Evolutionary conservation across 140 eudicot genomes (phyloP).

Genomic region (Erigeron philadelphicus): DNA sequence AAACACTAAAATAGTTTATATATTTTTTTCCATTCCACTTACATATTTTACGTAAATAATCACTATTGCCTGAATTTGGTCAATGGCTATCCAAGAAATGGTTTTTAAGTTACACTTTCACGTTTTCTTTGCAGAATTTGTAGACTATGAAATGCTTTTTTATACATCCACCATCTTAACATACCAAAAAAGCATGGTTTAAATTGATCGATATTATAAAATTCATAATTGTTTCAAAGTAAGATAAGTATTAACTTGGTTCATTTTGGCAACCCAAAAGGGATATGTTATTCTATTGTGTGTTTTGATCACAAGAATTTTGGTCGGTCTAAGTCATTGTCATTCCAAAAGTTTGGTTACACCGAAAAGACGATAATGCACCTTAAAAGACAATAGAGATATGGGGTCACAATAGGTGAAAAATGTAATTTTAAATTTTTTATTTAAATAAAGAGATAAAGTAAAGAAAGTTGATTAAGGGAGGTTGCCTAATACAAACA

Average conservation of each 20-base stretch:
- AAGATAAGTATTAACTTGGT: constrained; percentile 4
- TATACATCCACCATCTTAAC: no score
- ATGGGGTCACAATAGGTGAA: constrained; percentile 4
- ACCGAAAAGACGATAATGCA: constrained; percentile 16
- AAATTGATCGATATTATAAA: neutral
- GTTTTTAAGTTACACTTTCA: neutral
- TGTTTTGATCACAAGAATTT: constrained; percentile 31
- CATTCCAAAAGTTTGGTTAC: constrained; percentile 13
- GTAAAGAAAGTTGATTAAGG: constrained; percentile 5
- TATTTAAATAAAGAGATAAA: constrained; percentile 13
- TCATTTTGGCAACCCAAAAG: constrained; percentile 12
- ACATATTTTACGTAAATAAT: no score
- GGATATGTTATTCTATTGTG: constrained; percentile 34
- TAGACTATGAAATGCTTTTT: neutral
- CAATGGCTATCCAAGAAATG: neutral
- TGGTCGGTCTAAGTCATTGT: constrained; percentile 41
- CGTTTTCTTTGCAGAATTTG: neutral
- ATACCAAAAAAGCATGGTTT: neutral
- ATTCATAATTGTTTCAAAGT: neutral
- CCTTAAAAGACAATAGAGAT: neutral
- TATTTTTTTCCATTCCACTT: no score
- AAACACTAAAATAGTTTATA: no score
- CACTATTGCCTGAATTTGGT: neutral
- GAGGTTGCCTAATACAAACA: constrained; percentile 56
- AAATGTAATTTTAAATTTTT: constrained; percentile 10